Conservation (phyloP, 2,329 filamentous ascomycete genomes). For the Arthrobotrys sphaeroides region DNA sequence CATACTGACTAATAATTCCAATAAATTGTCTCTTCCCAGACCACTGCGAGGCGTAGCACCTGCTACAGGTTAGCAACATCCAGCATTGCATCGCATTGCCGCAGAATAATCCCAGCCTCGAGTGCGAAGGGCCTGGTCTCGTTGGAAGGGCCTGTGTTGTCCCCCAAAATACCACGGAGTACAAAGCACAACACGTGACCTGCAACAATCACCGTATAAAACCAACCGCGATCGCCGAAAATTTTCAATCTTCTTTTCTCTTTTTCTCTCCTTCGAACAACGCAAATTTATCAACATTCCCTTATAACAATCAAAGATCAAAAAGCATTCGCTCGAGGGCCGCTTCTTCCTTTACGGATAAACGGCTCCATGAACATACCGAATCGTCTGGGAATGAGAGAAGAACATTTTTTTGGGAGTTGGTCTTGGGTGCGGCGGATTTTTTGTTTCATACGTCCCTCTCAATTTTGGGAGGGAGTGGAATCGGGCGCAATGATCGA, state of each 20-base stretch:
- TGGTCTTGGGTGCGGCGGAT: slow-evolving; percentile 65
- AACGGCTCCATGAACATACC: slow-evolving; percentile 50
- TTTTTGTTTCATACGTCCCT: slow-evolving; percentile 56
- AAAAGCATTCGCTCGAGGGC: slow-evolving; percentile 52
- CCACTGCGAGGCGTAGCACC: no score
- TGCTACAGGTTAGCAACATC: no score
- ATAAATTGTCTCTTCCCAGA: no score
- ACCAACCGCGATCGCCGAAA: neutral
- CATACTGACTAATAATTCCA: no score
- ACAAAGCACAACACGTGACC: neutral
- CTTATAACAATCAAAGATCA: slow-evolving; percentile 47
- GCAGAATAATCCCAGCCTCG: no score
- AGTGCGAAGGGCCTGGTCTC: no score
- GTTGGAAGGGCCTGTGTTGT: no score
- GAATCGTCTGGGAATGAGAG: slow-evolving; percentile 53
- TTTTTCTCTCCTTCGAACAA: slow-evolving; percentile 39
- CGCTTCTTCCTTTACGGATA: neutral
- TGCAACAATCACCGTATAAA: neutral
- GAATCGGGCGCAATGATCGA: slow-evolving; percentile 65
- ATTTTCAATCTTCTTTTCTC: slow-evolving; percentile 15
- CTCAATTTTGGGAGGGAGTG: slow-evolving; percentile 59
- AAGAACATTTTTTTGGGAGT: slow-evolving; percentile 60
- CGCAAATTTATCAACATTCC: slow-evolving; percentile 52
- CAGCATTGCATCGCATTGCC: no score
- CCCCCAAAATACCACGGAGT: no score